phyloP scores from a whole-genome alignment of 2,329 filamentous ascomycete species.

The Fusarium nurragi region DNA sequence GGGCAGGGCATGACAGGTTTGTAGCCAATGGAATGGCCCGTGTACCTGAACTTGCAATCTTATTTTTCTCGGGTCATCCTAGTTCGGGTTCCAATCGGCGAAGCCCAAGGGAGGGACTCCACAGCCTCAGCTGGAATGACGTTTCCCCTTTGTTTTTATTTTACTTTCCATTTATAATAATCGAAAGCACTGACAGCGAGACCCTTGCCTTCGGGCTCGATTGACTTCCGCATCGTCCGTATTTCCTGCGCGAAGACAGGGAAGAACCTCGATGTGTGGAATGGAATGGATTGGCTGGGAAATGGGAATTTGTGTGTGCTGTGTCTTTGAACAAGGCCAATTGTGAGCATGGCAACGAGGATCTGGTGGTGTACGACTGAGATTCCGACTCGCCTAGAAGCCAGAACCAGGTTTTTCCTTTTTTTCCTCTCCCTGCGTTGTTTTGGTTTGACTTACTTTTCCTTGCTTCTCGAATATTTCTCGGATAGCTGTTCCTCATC shows the following conservation, averaged over 20 bases:
- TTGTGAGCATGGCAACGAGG: not conserved
- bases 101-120: slow-evolving; percentile 18
- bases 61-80: slow-evolving; percentile 35
- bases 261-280: slow-evolving; percentile 23
- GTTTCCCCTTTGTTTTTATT: not conserved
- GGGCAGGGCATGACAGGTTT: slow-evolving; percentile 20
- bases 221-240: slow-evolving; percentile 6
- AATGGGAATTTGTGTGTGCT: not conserved
- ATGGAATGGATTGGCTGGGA: slow-evolving; percentile 18
- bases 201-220: not conserved
- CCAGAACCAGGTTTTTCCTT: not conserved
- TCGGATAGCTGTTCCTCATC: not conserved
- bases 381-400: not conserved
- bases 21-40: slow-evolving; percentile 15
- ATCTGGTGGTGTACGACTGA: slow-evolving; percentile 6
- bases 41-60: slow-evolving; percentile 27
- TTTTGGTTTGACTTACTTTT: too few relatives aligned
- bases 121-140: slow-evolving; percentile 13
- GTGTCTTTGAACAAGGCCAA: not conserved
- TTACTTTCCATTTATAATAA: not conserved
- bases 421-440: too few relatives aligned
- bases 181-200: not conserved
- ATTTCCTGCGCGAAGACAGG: not conserved
- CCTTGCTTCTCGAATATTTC: not conserved
- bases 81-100: slow-evolving; percentile 25